Percentiles rank a stretch among this genome's conserved stretches.
These are phyloP conservation scores for Fusarium tjaetaba DNA, from an alignment of 2,329 filamentous ascomycete species.

Conservation along the genomic window DNA sequence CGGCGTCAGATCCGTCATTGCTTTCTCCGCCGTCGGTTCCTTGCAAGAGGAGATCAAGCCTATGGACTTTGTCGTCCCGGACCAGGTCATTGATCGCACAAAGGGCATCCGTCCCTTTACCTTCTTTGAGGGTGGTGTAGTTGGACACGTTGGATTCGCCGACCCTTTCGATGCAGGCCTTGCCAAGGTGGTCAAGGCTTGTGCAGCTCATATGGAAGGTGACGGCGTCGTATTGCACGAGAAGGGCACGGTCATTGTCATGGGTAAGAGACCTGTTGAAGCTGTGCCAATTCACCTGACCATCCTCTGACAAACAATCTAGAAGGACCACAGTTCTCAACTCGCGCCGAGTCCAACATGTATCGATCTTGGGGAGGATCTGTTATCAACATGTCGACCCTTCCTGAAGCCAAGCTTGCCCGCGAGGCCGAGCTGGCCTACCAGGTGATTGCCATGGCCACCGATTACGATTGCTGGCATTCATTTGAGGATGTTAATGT, in stretches of 20 bases:
- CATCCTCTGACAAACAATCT: constrained; percentile 34
- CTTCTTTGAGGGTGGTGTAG: constrained; percentile 92
- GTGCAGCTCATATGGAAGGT: constrained; percentile 79
- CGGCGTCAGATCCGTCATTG: constrained; percentile 90
- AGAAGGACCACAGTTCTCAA: constrained; percentile 99
- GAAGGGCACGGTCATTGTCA: constrained; percentile 87
- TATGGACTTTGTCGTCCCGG: constrained; percentile 94
- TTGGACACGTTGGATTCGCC: constrained; percentile 94
- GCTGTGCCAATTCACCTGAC: background rate
- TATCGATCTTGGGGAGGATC: constrained; percentile 94
- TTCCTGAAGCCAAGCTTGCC: constrained; percentile 96
- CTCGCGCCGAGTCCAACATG: constrained; percentile 92
- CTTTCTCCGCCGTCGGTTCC: constrained; percentile 94
- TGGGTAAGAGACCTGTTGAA: constrained; percentile 65
- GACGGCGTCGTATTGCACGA: constrained; percentile 88
- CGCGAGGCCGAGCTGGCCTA: constrained; percentile 96
- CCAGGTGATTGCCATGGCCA: constrained; percentile 99
- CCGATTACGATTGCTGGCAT: constrained; percentile 99
- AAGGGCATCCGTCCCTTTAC: constrained; percentile 95
- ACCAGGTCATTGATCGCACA: constrained; percentile 97
- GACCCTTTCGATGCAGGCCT: constrained; percentile 90
- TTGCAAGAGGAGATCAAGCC: constrained; percentile 93
- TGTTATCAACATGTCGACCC: constrained; percentile 97
- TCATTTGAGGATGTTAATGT: constrained; percentile 86
- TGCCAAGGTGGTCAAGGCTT: constrained; percentile 79